Evolutionary conservation across 768 basidiomycete genomes (phyloP).

Genomic region (Rossbeevera mucosa): DNA sequence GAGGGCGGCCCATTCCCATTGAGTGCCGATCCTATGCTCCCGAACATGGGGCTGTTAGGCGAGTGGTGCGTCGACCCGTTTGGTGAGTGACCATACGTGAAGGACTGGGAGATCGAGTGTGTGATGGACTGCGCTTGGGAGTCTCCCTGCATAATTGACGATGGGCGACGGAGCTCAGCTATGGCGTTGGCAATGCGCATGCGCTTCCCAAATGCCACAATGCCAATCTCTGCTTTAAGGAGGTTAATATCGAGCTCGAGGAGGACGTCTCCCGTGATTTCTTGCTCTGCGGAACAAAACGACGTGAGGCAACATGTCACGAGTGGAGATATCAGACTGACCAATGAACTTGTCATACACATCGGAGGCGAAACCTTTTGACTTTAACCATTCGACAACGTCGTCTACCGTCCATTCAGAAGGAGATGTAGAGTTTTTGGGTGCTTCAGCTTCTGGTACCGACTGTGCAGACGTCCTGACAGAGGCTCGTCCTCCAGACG

Average conservation of each 20-base stretch:
- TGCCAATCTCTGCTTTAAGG: conserved; percentile 90
- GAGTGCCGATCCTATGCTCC: conserved; percentile 29
- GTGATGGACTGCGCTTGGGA: conserved; percentile 32
- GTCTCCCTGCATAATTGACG: conserved; percentile 55
- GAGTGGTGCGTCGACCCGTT: conserved; percentile 43
- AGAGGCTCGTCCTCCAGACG: conserved; percentile 26
- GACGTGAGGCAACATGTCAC: not conserved
- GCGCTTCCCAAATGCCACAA: conserved; percentile 91
- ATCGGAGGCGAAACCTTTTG: conserved; percentile 78
- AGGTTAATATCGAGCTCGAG: conserved; percentile 89
- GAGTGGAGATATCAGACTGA: conserved; percentile 32
- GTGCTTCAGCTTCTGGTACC: conserved; percentile 16
- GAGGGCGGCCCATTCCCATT: conserved; percentile 19
- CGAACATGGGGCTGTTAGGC: conserved; percentile 36
- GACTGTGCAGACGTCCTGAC: conserved; percentile 16
- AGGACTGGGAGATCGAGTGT: conserved; percentile 29
- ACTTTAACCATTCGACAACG: conserved; percentile 83
- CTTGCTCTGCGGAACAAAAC: conserved; percentile 66
- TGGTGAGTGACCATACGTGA: conserved; percentile 31
- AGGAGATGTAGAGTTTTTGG: conserved; percentile 42
- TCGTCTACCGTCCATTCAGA: conserved; percentile 84
- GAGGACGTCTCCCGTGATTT: conserved; percentile 96
- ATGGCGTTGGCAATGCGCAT: conserved; percentile 92
- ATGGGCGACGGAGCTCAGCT: conserved; percentile 73
- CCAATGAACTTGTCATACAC: conserved; percentile 85